Percentiles rank a stretch among this genome's conserved stretches.
These are phyloP conservation scores for Suillus discolor DNA, from an alignment of 768 basidiomycete species.

Conservation along the genomic window DNA sequence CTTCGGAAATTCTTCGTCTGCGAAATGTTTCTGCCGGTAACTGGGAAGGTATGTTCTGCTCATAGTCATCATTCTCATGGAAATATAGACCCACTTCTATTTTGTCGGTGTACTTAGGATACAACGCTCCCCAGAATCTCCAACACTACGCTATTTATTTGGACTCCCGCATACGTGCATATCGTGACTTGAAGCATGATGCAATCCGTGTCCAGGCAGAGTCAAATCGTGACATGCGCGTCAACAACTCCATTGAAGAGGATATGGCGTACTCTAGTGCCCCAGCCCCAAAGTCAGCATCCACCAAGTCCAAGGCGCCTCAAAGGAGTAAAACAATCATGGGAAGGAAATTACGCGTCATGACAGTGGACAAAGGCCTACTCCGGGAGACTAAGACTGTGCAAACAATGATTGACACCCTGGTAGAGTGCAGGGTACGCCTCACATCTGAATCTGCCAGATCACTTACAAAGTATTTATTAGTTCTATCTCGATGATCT, in stretches of 20 bases:
- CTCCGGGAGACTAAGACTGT: constrained; percentile 90
- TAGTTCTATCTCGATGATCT: constrained; percentile 95
- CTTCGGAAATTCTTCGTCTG: constrained; percentile 78
- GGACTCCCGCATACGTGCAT: constrained; percentile 85
- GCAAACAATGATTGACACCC: constrained; percentile 84
- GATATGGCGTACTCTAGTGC: constrained; percentile 40
- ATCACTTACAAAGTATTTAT: constrained; percentile 1
- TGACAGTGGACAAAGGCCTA: constrained; percentile 96
- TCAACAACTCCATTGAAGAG: constrained; percentile 63
- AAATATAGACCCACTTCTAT: constrained; percentile 6
- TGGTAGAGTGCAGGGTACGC: constrained; percentile 87
- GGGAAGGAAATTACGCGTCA: constrained; percentile 82
- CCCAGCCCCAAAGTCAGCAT: constrained; percentile 34
- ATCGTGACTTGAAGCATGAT: constrained; percentile 91
- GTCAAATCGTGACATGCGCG: constrained; percentile 83
- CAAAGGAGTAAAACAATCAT: constrained; percentile 74
- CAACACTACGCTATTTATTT: constrained; percentile 88
- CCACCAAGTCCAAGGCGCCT: constrained; percentile 39
- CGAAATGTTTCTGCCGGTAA: constrained; percentile 78
- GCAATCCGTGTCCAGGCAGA: constrained; percentile 93
- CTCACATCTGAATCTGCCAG: constrained; percentile 5
- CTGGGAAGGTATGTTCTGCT: constrained; percentile 75
- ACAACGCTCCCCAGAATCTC: constrained; percentile 83
- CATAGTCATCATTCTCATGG: constrained; percentile 2
- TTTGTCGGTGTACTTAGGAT: constrained; percentile 52